Evolutionary conservation across 179 eudicot species (phyloP).

Genomic region (Monotropa hypopitys): DNA sequence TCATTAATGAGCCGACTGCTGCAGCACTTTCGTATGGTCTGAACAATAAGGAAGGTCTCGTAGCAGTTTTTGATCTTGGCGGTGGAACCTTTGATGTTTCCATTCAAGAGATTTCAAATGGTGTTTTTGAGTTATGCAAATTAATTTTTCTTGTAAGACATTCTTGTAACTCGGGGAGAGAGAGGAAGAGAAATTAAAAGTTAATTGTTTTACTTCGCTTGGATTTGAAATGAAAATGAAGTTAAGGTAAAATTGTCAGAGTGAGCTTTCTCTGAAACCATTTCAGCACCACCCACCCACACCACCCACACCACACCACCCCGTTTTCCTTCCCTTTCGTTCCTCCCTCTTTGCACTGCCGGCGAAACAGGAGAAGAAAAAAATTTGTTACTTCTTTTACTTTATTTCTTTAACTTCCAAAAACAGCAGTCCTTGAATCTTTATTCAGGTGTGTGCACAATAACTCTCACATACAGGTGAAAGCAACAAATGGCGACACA

Average conservation of each 20-base stretch:
- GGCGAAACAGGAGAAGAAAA: background rate
- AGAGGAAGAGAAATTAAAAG: background rate
- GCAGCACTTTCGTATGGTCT: conserved; percentile 73
- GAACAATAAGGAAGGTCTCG: conserved; percentile 62
- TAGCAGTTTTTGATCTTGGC: conserved; percentile 85
- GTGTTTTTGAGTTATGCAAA: conserved; percentile 67
- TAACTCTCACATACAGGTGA: conserved; percentile 29
- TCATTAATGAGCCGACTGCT: conserved; percentile 83
- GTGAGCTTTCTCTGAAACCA: background rate
- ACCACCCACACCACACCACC: too few relatives aligned
- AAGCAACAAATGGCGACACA: conserved; percentile 80
- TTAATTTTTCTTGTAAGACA: background rate
- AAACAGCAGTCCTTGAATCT: background rate
- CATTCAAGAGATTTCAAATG: conserved; percentile 63
- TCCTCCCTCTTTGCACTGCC: background rate
- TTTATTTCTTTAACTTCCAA: background rate
- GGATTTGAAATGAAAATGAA: background rate
- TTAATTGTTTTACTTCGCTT: background rate
- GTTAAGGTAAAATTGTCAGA: background rate
- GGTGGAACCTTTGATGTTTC: conserved; percentile 90
- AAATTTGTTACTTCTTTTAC: background rate
- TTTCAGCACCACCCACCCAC: background rate
- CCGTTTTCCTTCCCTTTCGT: background rate
- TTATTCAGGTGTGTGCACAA: background rate
- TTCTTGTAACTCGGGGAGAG: background rate